Evolutionary conservation across 106 monocot species (phyloP).

Genomic region (Dioscorea dumetorum): DNA sequence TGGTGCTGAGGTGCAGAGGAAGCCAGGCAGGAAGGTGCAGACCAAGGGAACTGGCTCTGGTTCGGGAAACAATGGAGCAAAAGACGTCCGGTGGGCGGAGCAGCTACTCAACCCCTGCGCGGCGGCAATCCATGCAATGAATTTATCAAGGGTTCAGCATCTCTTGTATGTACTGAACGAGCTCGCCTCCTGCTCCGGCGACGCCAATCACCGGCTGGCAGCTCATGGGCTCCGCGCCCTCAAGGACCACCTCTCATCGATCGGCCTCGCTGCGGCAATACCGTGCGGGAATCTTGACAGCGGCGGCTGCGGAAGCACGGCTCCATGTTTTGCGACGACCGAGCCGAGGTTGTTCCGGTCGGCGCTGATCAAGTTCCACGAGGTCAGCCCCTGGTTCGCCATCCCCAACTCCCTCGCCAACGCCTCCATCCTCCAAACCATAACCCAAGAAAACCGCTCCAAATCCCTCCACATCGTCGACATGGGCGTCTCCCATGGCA

Average conservation of each 20-base stretch:
- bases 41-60: conserved; percentile 8
- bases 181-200: conserved; percentile 56
- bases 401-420: conserved; percentile 74
- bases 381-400: conserved; percentile 83
- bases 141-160: conserved; percentile 51
- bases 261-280: conserved; percentile 4
- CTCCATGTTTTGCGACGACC: conserved; percentile 19
- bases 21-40: conserved; percentile 2
- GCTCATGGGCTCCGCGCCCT: conserved; percentile 45
- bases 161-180: conserved; percentile 59
- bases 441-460: not conserved
- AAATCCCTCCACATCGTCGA: conserved; percentile 55
- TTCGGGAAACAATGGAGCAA: conserved; percentile 13
- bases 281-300: not conserved
- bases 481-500: conserved; percentile 62
- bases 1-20: not conserved
- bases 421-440: conserved; percentile 42
- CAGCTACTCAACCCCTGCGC: conserved; percentile 62
- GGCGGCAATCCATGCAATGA: conserved; percentile 39
- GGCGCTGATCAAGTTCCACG: conserved; percentile 57
- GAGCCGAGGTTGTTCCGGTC: conserved; percentile 56
- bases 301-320: not conserved
- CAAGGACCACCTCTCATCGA: conserved; percentile 17
- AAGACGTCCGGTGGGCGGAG: conserved; percentile 71
- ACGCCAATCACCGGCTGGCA: conserved; percentile 73